phyloP scores from a whole-genome alignment of 2,329 filamentous ascomycete genomes.

The Phialophora expanda region DNA sequence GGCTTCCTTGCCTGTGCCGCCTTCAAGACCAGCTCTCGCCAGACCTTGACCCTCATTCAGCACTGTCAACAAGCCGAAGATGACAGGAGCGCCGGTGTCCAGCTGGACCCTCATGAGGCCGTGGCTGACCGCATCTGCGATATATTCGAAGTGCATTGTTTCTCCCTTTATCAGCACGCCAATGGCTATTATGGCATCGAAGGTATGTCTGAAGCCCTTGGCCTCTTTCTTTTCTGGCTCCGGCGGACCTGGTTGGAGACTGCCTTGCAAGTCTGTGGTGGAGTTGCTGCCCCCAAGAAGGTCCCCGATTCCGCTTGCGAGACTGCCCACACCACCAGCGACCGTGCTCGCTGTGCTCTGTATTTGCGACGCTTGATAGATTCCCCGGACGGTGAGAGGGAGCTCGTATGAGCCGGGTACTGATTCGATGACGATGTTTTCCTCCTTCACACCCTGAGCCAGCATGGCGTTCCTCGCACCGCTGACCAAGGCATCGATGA shows the following conservation, averaged over 20 bases:
- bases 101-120: constrained; percentile 94
- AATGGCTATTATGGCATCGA: constrained; percentile 93
- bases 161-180: constrained; percentile 98
- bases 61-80: constrained; percentile 91
- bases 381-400: constrained; percentile 85
- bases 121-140: constrained; percentile 85
- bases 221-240: constrained; percentile 49
- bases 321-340: constrained; percentile 48
- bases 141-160: constrained; percentile 99
- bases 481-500: constrained; percentile 83
- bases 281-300: constrained; percentile 70
- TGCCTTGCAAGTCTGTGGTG: constrained; percentile 66
- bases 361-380: constrained; percentile 84
- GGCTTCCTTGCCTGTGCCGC: constrained; percentile 49
- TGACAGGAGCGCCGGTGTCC: constrained; percentile 83
- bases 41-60: constrained; percentile 85
- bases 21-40: constrained; percentile 77
- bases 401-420: constrained; percentile 96
- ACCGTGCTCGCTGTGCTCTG: constrained; percentile 63
- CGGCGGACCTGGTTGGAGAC: constrained; percentile 37
- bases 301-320: constrained; percentile 72
- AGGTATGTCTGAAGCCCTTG: constrained; percentile 49
- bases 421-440: constrained; percentile 86
- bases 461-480: constrained; percentile 80
- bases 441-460: constrained; percentile 78